Evolutionary conservation across 78 protist species (phyloP).

Genomic region (Monocercomonoides exilis): DNA sequence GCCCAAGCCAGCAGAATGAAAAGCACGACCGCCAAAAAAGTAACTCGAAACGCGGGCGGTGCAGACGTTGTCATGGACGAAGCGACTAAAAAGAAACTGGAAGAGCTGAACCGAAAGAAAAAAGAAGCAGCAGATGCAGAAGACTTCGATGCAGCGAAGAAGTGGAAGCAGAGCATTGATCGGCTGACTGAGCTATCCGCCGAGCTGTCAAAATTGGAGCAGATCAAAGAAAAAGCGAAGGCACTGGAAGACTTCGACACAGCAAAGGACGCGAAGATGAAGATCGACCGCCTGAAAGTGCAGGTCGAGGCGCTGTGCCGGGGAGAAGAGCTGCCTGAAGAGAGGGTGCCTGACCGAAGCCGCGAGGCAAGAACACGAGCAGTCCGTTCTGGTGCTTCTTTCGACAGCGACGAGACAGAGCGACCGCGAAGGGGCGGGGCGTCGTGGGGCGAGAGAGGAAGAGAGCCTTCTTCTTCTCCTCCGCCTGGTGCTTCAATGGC

Average conservation of each 20-base stretch:
- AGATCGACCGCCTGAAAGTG: neutral
- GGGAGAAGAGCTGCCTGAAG: too few species aligned
- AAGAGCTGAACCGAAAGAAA: neutral
- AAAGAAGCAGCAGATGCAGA: neutral
- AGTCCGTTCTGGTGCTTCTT: too few species aligned
- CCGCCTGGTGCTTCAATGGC: too few species aligned
- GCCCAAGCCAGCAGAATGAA: neutral
- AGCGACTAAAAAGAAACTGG: neutral
- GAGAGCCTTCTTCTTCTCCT: too few species aligned
- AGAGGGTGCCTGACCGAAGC: too few species aligned
- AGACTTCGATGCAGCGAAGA: constrained; percentile 3
- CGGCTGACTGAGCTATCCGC: neutral
- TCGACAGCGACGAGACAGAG: too few species aligned
- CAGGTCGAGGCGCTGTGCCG: neutral
- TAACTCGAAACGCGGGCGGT: neutral
- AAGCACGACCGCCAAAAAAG: neutral
- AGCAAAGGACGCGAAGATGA: neutral
- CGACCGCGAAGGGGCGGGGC: too few species aligned
- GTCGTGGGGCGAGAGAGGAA: too few species aligned
- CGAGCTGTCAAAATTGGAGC: neutral
- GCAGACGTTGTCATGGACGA: neutral
- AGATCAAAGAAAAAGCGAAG: neutral
- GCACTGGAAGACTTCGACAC: neutral
- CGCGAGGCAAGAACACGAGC: too few species aligned
- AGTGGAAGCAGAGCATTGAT: neutral